These are phyloP conservation scores for Dactylellina sp. DNA, from an alignment of 2,329 filamentous ascomycete species.

Conservation along the genomic window DNA sequence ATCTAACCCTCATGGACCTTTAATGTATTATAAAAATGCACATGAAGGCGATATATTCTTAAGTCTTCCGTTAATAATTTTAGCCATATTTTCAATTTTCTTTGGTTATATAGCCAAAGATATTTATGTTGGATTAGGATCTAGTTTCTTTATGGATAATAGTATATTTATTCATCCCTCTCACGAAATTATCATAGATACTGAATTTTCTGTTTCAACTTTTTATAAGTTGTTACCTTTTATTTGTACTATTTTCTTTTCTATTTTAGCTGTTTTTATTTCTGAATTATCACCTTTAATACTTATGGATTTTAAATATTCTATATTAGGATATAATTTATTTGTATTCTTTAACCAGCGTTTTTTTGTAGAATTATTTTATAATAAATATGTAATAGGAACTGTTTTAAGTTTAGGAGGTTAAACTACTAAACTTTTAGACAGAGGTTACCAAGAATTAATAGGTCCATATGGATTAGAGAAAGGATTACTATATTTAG, in stretches of 20 bases:
- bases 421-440: slow-evolving; percentile 63
- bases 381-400: slow-evolving; percentile 63
- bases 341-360: slow-evolving; percentile 62
- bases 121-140: slow-evolving; percentile 61
- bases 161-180: slow-evolving; percentile 61
- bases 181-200: slow-evolving; percentile 61
- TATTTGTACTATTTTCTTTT: slow-evolving; percentile 61
- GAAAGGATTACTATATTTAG: slow-evolving; percentile 28
- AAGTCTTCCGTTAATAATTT: slow-evolving; percentile 60
- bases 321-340: slow-evolving; percentile 61
- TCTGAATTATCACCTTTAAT: slow-evolving; percentile 61
- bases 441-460: slow-evolving; percentile 62
- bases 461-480: slow-evolving; percentile 61
- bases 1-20: slow-evolving; percentile 59
- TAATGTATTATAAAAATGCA: slow-evolving; percentile 59
- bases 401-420: slow-evolving; percentile 62
- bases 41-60: slow-evolving; percentile 61
- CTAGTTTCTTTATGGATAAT: slow-evolving; percentile 61
- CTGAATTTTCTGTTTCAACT: slow-evolving; percentile 61
- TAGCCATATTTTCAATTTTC: slow-evolving; percentile 61
- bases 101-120: slow-evolving; percentile 62
- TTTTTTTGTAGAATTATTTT: slow-evolving; percentile 62
- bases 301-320: slow-evolving; percentile 59
- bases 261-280: slow-evolving; percentile 60
- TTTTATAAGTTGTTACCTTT: slow-evolving; percentile 62